Evolutionary conservation across 768 basidiomycete species (phyloP).

Genomic region (Infundibulicybe gibba): DNA sequence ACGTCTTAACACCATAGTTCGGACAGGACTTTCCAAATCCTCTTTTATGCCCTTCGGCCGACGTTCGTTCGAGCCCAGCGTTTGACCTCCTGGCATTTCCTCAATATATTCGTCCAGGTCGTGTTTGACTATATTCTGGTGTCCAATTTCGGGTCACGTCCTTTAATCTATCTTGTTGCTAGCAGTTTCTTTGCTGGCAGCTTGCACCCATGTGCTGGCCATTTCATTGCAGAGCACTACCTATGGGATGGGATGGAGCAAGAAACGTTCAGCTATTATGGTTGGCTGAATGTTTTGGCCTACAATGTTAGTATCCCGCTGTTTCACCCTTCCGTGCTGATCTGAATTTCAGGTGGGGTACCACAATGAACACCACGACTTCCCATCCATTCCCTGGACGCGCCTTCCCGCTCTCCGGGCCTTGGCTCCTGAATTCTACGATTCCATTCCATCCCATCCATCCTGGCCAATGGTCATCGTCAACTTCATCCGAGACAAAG

Average conservation of each 20-base stretch:
- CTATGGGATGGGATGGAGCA: slow-evolving; percentile 90
- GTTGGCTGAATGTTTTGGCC: slow-evolving; percentile 81
- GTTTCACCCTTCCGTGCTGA: background rate
- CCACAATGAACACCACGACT: slow-evolving; percentile 99
- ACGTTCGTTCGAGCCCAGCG: slow-evolving; percentile 85
- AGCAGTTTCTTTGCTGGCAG: slow-evolving; percentile 96
- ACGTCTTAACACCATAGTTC: too few species aligned
- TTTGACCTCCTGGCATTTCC: slow-evolving; percentile 78
- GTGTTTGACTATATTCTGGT: slow-evolving; percentile 70
- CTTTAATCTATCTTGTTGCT: slow-evolving; percentile 79
- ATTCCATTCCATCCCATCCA: slow-evolving; percentile 79
- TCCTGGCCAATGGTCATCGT: slow-evolving; percentile 94
- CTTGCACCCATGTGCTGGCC: slow-evolving; percentile 92
- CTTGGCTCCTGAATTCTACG: slow-evolving; percentile 91
- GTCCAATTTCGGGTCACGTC: slow-evolving; percentile 31
- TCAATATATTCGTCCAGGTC: slow-evolving; percentile 72
- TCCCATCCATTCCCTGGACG: slow-evolving; percentile 96
- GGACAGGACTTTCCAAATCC: slow-evolving; percentile 88
- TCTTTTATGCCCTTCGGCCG: slow-evolving; percentile 97
- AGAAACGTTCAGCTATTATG: slow-evolving; percentile 98
- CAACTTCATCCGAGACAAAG: slow-evolving; percentile 89
- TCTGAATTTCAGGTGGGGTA: slow-evolving; percentile 74
- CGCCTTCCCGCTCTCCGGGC: slow-evolving; percentile 77
- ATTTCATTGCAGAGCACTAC: slow-evolving; percentile 98
- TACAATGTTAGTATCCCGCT: slow-evolving; percentile 71